Conservation (phyloP, 2,329 filamentous ascomycete genomes). For the Penicillium sp. region DNA sequence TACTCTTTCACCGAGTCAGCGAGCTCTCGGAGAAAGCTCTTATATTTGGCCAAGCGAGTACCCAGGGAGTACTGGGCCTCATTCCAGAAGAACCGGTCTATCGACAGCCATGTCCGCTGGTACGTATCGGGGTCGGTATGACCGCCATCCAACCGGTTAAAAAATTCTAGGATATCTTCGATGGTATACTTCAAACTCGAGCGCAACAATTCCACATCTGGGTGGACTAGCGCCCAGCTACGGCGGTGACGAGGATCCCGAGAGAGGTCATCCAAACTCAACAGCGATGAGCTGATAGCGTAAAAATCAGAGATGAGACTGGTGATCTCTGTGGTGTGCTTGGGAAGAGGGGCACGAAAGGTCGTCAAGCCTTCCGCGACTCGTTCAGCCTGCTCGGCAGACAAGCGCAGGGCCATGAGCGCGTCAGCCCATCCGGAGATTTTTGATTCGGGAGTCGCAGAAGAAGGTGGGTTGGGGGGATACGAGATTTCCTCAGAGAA, state of each 20-base stretch:
- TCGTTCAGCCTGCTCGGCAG: conserved; percentile 57
- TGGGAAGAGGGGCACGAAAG: conserved; percentile 56
- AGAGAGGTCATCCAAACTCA: conserved; percentile 51
- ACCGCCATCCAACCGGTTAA: conserved; percentile 45
- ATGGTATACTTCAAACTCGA: conserved; percentile 57
- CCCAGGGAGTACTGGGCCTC: conserved; percentile 53
- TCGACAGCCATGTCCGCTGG: conserved; percentile 55
- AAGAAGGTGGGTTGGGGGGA: not conserved
- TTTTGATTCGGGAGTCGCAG: conserved; percentile 2
- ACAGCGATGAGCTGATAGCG: conserved; percentile 56
- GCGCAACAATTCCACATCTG: conserved; percentile 55
- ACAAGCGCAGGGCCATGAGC: conserved; percentile 46
- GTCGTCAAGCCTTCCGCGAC: conserved; percentile 55
- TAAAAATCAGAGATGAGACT: conserved; percentile 59
- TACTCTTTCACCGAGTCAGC: conserved; percentile 53
- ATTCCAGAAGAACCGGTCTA: conserved; percentile 51
- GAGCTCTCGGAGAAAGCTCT: conserved; percentile 53
- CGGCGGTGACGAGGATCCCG: conserved; percentile 44
- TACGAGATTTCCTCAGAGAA: conserved; percentile 8
- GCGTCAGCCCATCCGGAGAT: conserved; percentile 27
- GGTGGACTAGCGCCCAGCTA: conserved; percentile 46
- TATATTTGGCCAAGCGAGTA: conserved; percentile 55
- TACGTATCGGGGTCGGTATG: conserved; percentile 42
- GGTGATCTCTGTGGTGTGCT: conserved; percentile 57
- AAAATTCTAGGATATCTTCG: conserved; percentile 53